Base-by-base conservation (phyloP, 129 eudicot species). In the Centaurea solstitialis region DNA sequence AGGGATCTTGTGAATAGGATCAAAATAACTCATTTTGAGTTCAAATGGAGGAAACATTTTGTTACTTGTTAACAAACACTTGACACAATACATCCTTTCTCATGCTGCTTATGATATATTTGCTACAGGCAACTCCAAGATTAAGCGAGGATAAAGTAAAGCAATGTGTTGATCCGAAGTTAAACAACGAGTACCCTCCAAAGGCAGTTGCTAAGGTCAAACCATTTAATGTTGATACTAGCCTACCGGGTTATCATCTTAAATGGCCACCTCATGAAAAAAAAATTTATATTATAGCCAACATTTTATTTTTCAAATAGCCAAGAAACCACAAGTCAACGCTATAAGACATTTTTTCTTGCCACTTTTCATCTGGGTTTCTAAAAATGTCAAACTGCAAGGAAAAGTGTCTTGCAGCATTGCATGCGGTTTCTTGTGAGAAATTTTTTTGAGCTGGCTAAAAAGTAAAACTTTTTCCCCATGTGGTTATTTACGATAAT, bases 131-230 rank as follows among this genome's bases (percentile, higher is more conserved):
- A 76, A 95, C 99, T 73, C 99, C 99, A 66, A 89, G 94, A 87
- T 82, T 95, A 84, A 95, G 99, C 37, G 99, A 95, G 79, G 99
- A 95, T 84, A 95, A 95, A 88, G 99, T 95, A 81, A 91, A 89
- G 88, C 97, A 95, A 79, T 95, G 98, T 85, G 91, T 95, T 28
- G 99, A 95, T 91, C 97, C 99, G 24, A 95, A 92, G 89, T 93
- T 95, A 82, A 88, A 89, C 35, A 86, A 85, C 11, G 97, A 90
- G 23, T 95, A 86, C 76, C 99, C 99, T 53, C 92, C 93, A 68
- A 95, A 93, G 84, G 99, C 99, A 26, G 88, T 92, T 81, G 98
- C 99, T 6, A 95, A 95, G 99, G 99, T 90, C 65, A 57, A 57
- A 57, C 70, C 77, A 45, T 7, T 65, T 62, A n/a, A 5, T 40